Base-by-base conservation (phyloP, 148 eudicot species). In the Cornus florida region DNA sequence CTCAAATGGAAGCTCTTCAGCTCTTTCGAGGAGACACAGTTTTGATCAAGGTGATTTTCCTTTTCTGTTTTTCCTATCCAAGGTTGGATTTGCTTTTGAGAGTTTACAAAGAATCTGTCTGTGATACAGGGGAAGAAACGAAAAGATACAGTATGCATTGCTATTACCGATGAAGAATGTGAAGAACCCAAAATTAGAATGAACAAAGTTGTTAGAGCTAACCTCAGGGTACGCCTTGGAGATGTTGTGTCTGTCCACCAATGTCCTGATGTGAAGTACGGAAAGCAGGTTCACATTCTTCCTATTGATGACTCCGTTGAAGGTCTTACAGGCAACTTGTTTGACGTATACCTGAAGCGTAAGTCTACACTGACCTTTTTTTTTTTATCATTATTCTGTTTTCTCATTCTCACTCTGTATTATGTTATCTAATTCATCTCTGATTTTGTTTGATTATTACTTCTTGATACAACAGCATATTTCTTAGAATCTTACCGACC, bases 211-310 rank as follows among this genome's bases (percentile, higher is more conserved):
- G 82, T 75, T 53, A 50, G 87, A 75, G 68, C 82, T 7, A 84
- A 84, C 38, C 81, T 84, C 31, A 78, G 82, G 71, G 80, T 84
- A n/a, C 82, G 84, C 17, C 87, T 84, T 13, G 82, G 79, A n/a
- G 87, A 84, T 72, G 75, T 84, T 20, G 84, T 84, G 4, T 81
- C 87, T 20, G 82, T 84, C 5, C 87, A 84, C 33, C 84, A 84
- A n/a, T 84, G 86, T 74, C 78, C 86, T 46, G 86, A 84, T 71
- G 84, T 84, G 16, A 84, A 84, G 71, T 81, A 84, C 71, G 87
- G 84, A 7, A 84, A 78, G 77, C 77, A 82, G 69, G 84, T 84
- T 5, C 84, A 81, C 84, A 81, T 84, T 64, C 82, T 84, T 38
- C 87, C 87, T 4, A 16, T 84, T 28, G 87, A 84, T 75, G 87